A percentile compares a stretch with the other conserved stretches of the same genome.
phyloP scores from a whole-genome alignment of 495 filamentous ascomycete species.

The Diplogelasinospora grovesii region DNA sequence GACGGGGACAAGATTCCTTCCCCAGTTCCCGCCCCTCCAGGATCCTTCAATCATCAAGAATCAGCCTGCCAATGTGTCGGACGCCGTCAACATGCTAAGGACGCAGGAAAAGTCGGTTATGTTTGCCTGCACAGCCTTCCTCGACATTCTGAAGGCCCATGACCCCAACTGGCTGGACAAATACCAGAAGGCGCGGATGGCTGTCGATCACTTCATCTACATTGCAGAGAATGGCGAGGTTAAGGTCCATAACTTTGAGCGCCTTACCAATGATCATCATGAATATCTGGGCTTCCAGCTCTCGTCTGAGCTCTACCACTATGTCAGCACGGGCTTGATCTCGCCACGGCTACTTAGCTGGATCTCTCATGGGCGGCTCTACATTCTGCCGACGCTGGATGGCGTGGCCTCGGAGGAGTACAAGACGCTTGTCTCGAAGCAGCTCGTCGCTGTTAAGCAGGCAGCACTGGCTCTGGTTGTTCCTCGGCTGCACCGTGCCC shows the following conservation, averaged over 20 bases:
- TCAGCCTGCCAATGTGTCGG: constrained; percentile 53
- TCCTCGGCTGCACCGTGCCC: constrained; percentile 71
- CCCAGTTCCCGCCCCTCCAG: constrained; percentile 67
- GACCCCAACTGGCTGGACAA: constrained; percentile 73
- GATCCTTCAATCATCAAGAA: constrained; percentile 38
- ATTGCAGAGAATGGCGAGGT: constrained; percentile 70
- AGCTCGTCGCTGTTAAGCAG: constrained; percentile 64
- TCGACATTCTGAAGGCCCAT: constrained; percentile 61
- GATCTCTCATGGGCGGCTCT: constrained; percentile 68
- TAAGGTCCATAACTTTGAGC: constrained; percentile 59
- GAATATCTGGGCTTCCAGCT: constrained; percentile 84
- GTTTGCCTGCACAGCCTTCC: constrained; percentile 58
- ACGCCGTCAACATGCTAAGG: constrained; percentile 66
- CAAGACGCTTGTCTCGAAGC: constrained; percentile 63
- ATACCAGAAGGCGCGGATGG: constrained; percentile 75
- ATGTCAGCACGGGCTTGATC: constrained; percentile 76
- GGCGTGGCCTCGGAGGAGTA: constrained; percentile 76
- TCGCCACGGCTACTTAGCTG: constrained; percentile 73
- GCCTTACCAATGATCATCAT: constrained; percentile 72
- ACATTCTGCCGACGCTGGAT: constrained; percentile 72
- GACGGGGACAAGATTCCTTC: constrained; percentile 72
- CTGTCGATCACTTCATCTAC: constrained; percentile 79
- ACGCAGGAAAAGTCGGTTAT: constrained; percentile 55
- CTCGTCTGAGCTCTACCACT: constrained; percentile 87
- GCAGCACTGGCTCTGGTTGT: constrained; percentile 70